phyloP scores from a whole-genome alignment of 2,329 filamentous ascomycete genomes.

The Fusarium nanum region DNA sequence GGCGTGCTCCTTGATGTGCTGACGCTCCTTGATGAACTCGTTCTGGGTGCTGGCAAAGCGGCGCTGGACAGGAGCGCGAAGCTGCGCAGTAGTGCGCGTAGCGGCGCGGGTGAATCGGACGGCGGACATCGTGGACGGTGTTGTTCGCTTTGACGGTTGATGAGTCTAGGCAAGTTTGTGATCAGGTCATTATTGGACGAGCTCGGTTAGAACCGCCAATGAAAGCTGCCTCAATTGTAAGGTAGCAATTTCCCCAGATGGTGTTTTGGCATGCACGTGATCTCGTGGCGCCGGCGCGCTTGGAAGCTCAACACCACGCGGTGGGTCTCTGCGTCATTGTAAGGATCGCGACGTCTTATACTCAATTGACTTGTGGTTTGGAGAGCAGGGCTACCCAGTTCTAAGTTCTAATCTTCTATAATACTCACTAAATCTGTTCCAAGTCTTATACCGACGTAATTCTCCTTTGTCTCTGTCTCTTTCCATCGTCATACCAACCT shows the following conservation, averaged over 20 bases:
- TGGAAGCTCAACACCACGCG: conserved; percentile 25
- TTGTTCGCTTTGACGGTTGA: conserved; percentile 44
- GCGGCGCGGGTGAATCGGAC: conserved; percentile 71
- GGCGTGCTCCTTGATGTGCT: conserved; percentile 91
- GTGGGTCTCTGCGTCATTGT: conserved; percentile 31
- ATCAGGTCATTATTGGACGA: conserved; percentile 51
- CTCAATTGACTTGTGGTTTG: background rate
- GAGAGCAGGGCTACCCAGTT: background rate
- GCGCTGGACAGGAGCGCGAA: conserved; percentile 72
- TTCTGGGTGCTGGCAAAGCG: conserved; percentile 84
- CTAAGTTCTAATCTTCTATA: background rate
- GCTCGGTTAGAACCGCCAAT: conserved; percentile 51
- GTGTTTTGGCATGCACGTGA: conserved; percentile 44
- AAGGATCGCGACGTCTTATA: conserved; percentile 18
- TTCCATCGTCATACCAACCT: background rate
- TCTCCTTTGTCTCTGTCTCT: background rate
- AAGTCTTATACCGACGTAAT: no score
- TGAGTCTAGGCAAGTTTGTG: conserved; percentile 44
- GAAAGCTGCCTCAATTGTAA: conserved; percentile 50
- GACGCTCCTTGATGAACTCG: conserved; percentile 91
- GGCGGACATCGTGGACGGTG: conserved; percentile 68
- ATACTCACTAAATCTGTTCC: fast-evolving
- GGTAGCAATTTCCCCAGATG: conserved; percentile 35
- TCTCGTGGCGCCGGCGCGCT: conserved; percentile 44
- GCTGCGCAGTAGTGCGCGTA: conserved; percentile 71